These are phyloP conservation scores for Bimuria novae-zelandiae DNA, from an alignment of 2,329 filamentous ascomycete genomes.

Conservation along the genomic window DNA sequence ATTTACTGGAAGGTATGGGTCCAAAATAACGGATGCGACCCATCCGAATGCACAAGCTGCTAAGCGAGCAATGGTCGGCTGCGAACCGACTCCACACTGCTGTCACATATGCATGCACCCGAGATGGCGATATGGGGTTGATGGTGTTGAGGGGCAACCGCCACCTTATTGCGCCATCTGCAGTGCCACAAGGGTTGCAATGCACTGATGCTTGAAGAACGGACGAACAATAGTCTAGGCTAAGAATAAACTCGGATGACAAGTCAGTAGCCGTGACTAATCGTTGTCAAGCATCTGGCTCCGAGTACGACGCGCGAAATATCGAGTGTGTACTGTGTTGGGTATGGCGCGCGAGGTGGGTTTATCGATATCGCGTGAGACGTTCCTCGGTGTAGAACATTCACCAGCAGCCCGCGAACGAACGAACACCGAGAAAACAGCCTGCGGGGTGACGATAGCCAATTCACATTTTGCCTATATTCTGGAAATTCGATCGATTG, in stretches of 20 bases:
- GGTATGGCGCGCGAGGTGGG: slow-evolving; percentile 4
- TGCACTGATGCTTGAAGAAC: no score
- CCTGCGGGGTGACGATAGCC: not conserved
- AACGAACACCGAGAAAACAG: not conserved
- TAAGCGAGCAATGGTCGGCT: slow-evolving; percentile 3
- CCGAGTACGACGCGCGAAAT: slow-evolving; percentile 12
- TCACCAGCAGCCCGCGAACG: not conserved
- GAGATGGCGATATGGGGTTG: slow-evolving; percentile 1
- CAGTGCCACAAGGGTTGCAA: not conserved
- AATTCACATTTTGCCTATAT: not conserved
- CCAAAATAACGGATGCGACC: not conserved
- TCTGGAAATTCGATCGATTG: not conserved
- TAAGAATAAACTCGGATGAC: no score
- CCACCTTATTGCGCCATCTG: not conserved
- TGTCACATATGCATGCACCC: not conserved
- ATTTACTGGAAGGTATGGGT: not conserved
- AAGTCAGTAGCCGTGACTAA: slow-evolving; percentile 1
- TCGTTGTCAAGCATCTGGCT: not conserved
- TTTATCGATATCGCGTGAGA: slow-evolving; percentile 10
- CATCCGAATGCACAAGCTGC: not conserved
- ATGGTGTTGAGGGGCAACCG: slow-evolving; percentile 1
- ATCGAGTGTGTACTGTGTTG: slow-evolving; percentile 17
- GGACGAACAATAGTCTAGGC: no score
- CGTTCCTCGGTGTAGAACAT: not conserved
- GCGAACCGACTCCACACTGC: not conserved